Conservation (phyloP, 148 eudicot genomes). For the Drosera capensis region DNA sequence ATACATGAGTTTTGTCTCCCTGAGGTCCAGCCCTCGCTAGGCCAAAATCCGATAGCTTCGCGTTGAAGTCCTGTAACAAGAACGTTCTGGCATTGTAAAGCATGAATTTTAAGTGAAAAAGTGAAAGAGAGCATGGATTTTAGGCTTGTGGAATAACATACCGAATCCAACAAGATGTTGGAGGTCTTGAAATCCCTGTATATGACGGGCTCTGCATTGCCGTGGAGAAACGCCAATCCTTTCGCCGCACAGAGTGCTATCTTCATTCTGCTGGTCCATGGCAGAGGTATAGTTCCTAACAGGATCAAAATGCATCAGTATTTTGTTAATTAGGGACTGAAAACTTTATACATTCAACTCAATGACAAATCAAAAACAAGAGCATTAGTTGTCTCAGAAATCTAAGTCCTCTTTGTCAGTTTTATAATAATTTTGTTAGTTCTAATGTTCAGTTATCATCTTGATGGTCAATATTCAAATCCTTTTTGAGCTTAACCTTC, state of each 20-base stretch:
- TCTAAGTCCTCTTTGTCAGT: too few relatives aligned
- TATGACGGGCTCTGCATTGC: constrained; percentile 68
- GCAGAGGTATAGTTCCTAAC: constrained; percentile 84
- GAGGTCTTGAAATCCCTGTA: constrained; percentile 95
- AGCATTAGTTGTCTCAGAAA: not conserved
- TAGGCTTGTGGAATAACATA: constrained; percentile 11
- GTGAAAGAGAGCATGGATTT: not conserved
- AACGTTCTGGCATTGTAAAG: not conserved
- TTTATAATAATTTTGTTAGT: too few relatives aligned
- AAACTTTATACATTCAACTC: too few relatives aligned
- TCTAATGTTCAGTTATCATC: too few relatives aligned
- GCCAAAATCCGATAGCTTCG: constrained; percentile 95
- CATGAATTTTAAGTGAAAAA: not conserved
- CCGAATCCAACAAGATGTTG: constrained; percentile 82
- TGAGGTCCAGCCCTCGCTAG: constrained; percentile 97
- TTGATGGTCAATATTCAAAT: too few relatives aligned
- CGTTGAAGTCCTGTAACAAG: constrained; percentile 62
- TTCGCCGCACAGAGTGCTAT: constrained; percentile 91
- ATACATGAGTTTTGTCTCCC: constrained; percentile 92
- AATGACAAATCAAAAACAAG: too few relatives aligned
- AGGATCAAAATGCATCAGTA: not conserved
- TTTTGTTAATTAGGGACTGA: constrained; percentile 8
- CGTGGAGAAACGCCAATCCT: constrained; percentile 87
- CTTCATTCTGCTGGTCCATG: constrained; percentile 85
- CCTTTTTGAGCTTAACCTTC: too few relatives aligned